Percentiles rank a stretch among this genome's conserved stretches.
These are phyloP conservation scores for Theobroma cacao DNA, from an alignment of 345 rosid species.

Conservation along the genomic window DNA sequence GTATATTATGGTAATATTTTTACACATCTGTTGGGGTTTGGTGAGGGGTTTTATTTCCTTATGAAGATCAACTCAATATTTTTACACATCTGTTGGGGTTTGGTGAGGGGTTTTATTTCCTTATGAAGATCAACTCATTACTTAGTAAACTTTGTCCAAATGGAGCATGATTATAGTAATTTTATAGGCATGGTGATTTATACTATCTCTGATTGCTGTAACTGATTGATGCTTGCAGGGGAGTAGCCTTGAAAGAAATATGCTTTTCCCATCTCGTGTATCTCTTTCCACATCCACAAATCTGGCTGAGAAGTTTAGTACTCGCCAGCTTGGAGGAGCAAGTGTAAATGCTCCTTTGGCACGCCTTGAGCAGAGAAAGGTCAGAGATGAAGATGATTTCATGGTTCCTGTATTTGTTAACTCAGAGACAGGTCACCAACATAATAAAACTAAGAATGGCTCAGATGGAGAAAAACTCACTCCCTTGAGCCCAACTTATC, in stretches of 20 bases:
- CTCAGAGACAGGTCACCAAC: slow-evolving; percentile 31
- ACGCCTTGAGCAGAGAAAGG: slow-evolving; percentile 37
- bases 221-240: slow-evolving; percentile 36
- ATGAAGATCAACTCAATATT: background rate
- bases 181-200: background rate
- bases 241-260: slow-evolving; percentile 40
- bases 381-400: slow-evolving; percentile 71
- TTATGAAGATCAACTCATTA: background rate
- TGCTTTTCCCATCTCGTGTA: slow-evolving; percentile 26
- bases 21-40: background rate
- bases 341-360: slow-evolving; percentile 31
- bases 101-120: background rate
- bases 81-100: background rate
- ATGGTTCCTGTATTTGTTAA: slow-evolving; percentile 64
- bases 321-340: slow-evolving; percentile 29
- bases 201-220: background rate
- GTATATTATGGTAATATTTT: background rate
- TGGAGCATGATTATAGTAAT: background rate
- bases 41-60: background rate
- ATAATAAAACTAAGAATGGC: slow-evolving; percentile 27
- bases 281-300: slow-evolving; percentile 33
- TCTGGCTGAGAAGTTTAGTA: slow-evolving; percentile 33
- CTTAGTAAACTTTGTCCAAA: background rate
- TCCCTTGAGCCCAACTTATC: slow-evolving; percentile 17
- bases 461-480: slow-evolving; percentile 28